Base-by-base conservation (phyloP, 2,329 filamentous ascomycete species). In the Rhinocladiella mackenziei region DNA sequence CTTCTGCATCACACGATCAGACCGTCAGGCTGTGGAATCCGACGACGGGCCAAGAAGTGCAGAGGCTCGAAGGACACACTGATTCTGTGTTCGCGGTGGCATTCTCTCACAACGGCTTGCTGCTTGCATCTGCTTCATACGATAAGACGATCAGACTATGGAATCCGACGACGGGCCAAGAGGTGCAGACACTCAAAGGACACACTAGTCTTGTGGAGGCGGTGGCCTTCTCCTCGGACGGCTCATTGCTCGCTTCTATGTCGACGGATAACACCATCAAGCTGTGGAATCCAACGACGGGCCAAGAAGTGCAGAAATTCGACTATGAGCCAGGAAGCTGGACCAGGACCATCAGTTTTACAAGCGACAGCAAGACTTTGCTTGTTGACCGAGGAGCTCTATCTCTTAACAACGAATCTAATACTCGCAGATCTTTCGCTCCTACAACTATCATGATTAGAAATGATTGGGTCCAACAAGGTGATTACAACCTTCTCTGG, bases 221-320 rank as follows among this genome's bases (percentile, higher is more conserved):
- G 18, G 43, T 61, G n/a, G 55, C 52, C 4, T 63, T 63, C 42
- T 61, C 58, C 5, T 50, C 45, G 2, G 54, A 60, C 35, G 11
- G 11, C 7, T 11, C 11, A 26, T 11, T 50, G 19, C 36, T 62
- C 8, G 56, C 52, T 1, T 60, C 59, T 5, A 53, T 35, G 28
- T 61, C 60, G n/a, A n/a, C n/a, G 3, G 11, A 41, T 18, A 56
- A 60, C 0, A 60, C 54, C 2, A 28, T 45, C 11, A 11, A 22
- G 35, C 39, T 51, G 15, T 51, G 48, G 45, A 28, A 51, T 22
- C 8, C 45, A 5, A 37, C 10, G 9, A 22, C 13, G 10, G 39
- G 39, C 9, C 11, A n/a, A 18, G 14, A 13, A 13, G 9, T 43
- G 22, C 29, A 43, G 25, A 43, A 6, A 40, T 17, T 40, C 15